A percentile compares a stretch with the other conserved stretches of the same genome.
Conservation (phyloP, 441 rosid species). For the Pelargonium fulgidum region DNA sequence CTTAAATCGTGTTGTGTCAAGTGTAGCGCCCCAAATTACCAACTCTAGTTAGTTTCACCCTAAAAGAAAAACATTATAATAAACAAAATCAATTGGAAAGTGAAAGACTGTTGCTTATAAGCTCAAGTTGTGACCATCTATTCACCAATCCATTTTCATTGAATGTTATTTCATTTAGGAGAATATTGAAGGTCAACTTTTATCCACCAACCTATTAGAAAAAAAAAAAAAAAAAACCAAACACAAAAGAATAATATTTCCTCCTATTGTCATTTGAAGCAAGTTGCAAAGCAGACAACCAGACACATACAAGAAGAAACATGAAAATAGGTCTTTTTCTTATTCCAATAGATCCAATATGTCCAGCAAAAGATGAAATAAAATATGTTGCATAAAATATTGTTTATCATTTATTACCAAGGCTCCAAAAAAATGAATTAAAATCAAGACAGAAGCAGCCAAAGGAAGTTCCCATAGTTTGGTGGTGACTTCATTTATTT, state of each 20-base stretch:
- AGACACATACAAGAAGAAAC: conserved; percentile 2
- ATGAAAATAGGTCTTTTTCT: neutral
- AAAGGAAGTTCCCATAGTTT: neutral
- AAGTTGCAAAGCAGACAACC: conserved; percentile 3
- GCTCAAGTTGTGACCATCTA: too few species aligned
- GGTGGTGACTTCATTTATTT: neutral
- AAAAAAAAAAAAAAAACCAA: neutral
- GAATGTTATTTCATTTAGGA: too few species aligned
- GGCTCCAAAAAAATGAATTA: neutral
- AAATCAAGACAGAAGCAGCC: neutral
- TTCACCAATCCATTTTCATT: too few species aligned
- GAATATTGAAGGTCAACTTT: too few species aligned
- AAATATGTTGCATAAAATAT: neutral
- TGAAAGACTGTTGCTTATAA: too few species aligned
- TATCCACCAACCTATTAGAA: neutral
- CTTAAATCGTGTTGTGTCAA: too few species aligned
- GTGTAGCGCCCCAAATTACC: too few species aligned
- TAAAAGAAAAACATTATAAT: too few species aligned
- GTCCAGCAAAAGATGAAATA: neutral
- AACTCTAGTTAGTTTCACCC: too few species aligned
- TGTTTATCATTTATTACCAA: neutral
- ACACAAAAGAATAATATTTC: neutral
- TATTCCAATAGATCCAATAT: neutral
- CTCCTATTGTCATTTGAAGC: neutral
- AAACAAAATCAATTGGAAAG: too few species aligned